Percentiles rank a stretch among this genome's conserved stretches.
phyloP scores from a whole-genome alignment of 768 basidiomycete genomes.

The Xanthoconium stramineum region DNA sequence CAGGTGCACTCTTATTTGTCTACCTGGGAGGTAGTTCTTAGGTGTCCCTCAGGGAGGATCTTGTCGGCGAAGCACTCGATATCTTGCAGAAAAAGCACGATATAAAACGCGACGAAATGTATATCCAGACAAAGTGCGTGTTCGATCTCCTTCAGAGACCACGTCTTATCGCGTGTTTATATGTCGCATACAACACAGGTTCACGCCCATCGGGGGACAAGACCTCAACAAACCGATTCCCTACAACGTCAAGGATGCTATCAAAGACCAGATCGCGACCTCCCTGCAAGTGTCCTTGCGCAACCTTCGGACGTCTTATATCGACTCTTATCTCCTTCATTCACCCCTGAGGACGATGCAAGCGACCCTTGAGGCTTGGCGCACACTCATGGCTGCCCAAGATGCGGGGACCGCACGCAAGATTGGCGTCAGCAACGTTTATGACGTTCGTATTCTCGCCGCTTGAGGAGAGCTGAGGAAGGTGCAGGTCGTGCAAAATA shows the following conservation, averaged over 20 bases:
- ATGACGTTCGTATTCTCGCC: slow-evolving; percentile 56
- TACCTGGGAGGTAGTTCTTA: background rate
- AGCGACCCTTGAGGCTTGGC: slow-evolving; percentile 70
- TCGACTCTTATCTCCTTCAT: slow-evolving; percentile 80
- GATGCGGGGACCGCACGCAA: slow-evolving; percentile 58
- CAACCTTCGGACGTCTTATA: slow-evolving; percentile 67
- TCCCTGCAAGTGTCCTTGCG: slow-evolving; percentile 64
- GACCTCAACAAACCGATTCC: slow-evolving; percentile 68
- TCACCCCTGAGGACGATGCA: slow-evolving; percentile 60
- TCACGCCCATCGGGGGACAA: slow-evolving; percentile 72
- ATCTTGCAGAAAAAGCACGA: slow-evolving; percentile 53
- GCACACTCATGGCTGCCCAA: slow-evolving; percentile 55
- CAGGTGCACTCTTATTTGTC: slow-evolving; percentile 36
- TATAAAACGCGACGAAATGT: slow-evolving; percentile 66
- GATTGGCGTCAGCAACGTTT: slow-evolving; percentile 79
- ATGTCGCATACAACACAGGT: slow-evolving; percentile 40
- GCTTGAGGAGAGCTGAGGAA: slow-evolving; percentile 51
- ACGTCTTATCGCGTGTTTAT: background rate
- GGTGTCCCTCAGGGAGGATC: slow-evolving; percentile 55
- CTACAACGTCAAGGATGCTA: slow-evolving; percentile 53
- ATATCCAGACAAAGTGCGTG: slow-evolving; percentile 75
- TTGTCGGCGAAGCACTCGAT: slow-evolving; percentile 72
- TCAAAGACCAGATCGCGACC: slow-evolving; percentile 56
- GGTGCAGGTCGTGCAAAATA: slow-evolving; percentile 76
- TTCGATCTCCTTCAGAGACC: background rate